Evolutionary conservation across 345 rosid genomes (phyloP).

Genomic region (Hevea brasiliensis): DNA sequence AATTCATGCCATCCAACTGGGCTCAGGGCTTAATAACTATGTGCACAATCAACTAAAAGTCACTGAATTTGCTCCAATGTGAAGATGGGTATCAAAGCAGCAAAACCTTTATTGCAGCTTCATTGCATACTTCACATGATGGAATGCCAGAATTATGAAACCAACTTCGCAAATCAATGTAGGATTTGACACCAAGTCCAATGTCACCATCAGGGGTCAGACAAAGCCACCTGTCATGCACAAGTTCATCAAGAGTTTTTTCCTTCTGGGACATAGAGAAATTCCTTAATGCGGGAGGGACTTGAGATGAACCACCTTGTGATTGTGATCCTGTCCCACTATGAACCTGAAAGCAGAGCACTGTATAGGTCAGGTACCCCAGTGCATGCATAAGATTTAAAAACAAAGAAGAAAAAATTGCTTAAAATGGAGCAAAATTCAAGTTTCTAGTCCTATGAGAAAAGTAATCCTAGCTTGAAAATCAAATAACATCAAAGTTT

Average conservation of each 20-base stretch:
- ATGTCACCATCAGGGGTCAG: conserved; percentile 53
- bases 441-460: background rate
- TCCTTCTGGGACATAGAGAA: conserved; percentile 84
- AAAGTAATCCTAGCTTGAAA: background rate
- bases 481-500: background rate
- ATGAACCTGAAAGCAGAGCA: conserved; percentile 40
- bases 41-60: background rate
- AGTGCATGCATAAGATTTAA: background rate
- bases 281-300: conserved; percentile 75
- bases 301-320: conserved; percentile 37
- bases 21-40: background rate
- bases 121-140: conserved; percentile 86
- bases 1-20: background rate
- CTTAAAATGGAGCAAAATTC: background rate
- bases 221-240: conserved; percentile 77
- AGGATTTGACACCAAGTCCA: conserved; percentile 80
- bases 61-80: background rate
- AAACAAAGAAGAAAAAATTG: background rate
- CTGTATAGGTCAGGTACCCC: conserved; percentile 16
- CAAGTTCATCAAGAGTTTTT: conserved; percentile 68
- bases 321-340: conserved; percentile 40
- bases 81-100: conserved; percentile 1
- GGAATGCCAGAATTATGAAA: conserved; percentile 68
- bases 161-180: conserved; percentile 84
- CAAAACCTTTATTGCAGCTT: conserved; percentile 82